Percentiles rank a stretch among this genome's conserved stretches.
These are phyloP conservation scores for Rubia tinctorum DNA, from an alignment of 305 asterid genomes.

Conservation along the genomic window DNA sequence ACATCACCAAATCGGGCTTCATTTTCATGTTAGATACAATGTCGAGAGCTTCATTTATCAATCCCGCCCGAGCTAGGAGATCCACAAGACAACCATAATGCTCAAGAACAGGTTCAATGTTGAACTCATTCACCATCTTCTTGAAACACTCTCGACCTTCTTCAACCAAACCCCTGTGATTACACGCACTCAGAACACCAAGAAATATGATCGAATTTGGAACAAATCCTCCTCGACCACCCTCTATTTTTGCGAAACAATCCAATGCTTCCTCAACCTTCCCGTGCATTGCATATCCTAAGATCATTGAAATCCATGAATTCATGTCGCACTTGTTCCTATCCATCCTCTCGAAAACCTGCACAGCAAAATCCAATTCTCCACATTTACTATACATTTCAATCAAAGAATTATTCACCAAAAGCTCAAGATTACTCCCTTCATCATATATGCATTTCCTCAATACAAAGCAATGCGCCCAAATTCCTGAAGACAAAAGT, in stretches of 20 bases:
- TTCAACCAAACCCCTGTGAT: slow-evolving; percentile 61
- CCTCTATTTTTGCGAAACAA: slow-evolving; percentile 35
- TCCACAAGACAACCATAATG: slow-evolving; percentile 77
- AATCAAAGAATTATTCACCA: slow-evolving; percentile 53
- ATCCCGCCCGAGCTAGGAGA: slow-evolving; percentile 65
- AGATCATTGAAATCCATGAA: slow-evolving; percentile 66
- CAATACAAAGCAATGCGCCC: slow-evolving; percentile 61
- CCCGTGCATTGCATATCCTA: slow-evolving; percentile 71
- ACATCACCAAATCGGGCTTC: slow-evolving; percentile 72
- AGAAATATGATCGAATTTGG: slow-evolving; percentile 78
- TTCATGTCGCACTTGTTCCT: slow-evolving; percentile 39
- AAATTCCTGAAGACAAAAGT: slow-evolving; percentile 66
- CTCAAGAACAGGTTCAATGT: slow-evolving; percentile 60
- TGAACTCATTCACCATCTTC: slow-evolving; percentile 42
- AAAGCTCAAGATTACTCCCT: slow-evolving; percentile 33
- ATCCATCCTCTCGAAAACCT: slow-evolving; percentile 55
- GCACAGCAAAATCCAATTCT: slow-evolving; percentile 47
- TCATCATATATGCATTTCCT: slow-evolving; percentile 27
- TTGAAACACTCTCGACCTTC: slow-evolving; percentile 55
- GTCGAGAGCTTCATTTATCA: slow-evolving; percentile 58
- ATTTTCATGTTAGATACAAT: slow-evolving; percentile 54
- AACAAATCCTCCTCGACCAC: slow-evolving; percentile 23
- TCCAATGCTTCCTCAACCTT: slow-evolving; percentile 44
- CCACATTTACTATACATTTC: slow-evolving; percentile 89
- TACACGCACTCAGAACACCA: slow-evolving; percentile 65